phyloP scores from a whole-genome alignment of 352 stramenopile genomes.

The Thraustotheca clavata region DNA sequence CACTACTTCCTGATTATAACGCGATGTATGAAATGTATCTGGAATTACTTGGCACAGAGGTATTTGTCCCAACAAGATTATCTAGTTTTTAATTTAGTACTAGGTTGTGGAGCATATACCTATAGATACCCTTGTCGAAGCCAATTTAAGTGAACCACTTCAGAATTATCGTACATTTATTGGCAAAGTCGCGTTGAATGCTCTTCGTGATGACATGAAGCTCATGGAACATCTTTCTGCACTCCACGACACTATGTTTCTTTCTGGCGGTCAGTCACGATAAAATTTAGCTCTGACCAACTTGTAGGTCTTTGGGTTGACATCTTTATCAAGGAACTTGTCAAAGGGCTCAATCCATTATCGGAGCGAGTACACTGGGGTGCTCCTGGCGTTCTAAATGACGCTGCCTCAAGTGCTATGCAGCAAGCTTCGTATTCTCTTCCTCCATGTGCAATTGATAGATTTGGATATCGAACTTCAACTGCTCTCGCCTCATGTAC shows the following conservation, averaged over 20 bases:
- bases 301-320: slow-evolving; percentile 17
- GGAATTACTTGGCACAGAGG: not conserved
- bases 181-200: not conserved
- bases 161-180: slow-evolving; percentile 4
- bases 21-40: not conserved
- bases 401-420: slow-evolving; percentile 5
- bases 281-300: not conserved
- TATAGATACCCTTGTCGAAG: slow-evolving; percentile 2
- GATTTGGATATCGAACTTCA: not conserved
- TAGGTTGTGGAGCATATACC: slow-evolving; percentile 10
- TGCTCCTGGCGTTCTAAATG: slow-evolving; percentile 6
- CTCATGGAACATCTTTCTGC: not conserved
- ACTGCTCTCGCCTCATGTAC: not conserved
- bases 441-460: not conserved
- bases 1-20: not conserved
- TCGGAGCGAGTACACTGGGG: slow-evolving; percentile 8
- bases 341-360: not conserved
- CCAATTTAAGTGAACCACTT: not conserved
- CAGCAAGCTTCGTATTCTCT: slow-evolving; percentile 1
- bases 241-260: slow-evolving; percentile 10
- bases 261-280: not conserved
- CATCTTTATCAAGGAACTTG: slow-evolving; percentile 6
- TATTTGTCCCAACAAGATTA: too few relatives aligned
- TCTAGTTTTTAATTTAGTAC: too few relatives aligned
- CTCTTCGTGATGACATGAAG: slow-evolving; percentile 6